These are phyloP conservation scores for Tuber microsphaerosporum DNA, from an alignment of 495 filamentous ascomycete genomes.

Conservation along the genomic window DNA sequence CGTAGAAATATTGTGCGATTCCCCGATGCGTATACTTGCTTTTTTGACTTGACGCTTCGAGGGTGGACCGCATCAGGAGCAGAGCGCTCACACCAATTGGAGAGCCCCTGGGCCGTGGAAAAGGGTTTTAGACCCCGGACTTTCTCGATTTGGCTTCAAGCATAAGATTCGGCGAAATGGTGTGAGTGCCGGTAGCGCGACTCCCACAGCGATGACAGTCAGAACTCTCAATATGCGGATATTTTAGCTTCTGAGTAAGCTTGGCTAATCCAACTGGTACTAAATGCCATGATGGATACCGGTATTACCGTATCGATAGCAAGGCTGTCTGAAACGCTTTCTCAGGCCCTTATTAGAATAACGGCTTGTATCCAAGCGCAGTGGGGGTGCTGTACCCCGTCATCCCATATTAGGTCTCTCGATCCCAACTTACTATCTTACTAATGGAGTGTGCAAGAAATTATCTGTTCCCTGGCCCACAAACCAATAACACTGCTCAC, in stretches of 20 bases:
- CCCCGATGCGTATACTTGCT: neutral
- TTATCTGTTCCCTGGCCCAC: neutral
- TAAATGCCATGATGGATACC: neutral
- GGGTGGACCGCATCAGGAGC: neutral
- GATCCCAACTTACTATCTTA: neutral
- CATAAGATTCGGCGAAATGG: neutral
- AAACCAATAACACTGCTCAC: neutral
- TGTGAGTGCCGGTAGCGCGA: neutral
- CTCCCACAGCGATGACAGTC: neutral
- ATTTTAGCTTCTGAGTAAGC: slow-evolving; percentile 2
- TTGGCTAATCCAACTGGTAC: neutral
- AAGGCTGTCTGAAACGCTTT: neutral
- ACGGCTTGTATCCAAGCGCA: neutral
- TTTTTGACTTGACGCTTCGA: neutral
- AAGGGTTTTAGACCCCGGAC: neutral
- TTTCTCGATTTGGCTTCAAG: neutral
- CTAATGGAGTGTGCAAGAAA: neutral
- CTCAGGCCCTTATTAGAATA: neutral
- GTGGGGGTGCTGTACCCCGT: neutral
- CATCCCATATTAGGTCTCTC: neutral
- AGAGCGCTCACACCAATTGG: neutral
- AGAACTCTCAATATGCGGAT: neutral
- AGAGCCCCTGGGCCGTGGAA: neutral
- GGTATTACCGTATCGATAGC: neutral
- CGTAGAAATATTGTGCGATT: neutral